Percentiles rank a stretch among this genome's conserved stretches.
phyloP scores from a whole-genome alignment of 192 early-diverging fungal species.

The Phycomyces blakesleeanus region DNA sequence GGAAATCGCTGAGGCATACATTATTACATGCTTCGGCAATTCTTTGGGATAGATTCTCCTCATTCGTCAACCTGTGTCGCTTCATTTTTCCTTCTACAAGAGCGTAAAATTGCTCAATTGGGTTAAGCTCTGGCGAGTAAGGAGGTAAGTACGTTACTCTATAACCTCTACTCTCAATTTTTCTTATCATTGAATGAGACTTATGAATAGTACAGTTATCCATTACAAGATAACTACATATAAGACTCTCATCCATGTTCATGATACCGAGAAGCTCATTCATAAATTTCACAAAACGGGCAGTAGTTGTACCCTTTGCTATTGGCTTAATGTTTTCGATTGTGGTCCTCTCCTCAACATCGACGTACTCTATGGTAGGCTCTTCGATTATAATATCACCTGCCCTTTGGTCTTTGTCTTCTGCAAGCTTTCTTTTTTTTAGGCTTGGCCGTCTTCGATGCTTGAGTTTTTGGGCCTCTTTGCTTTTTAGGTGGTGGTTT shows the following conservation, averaged over 20 bases:
- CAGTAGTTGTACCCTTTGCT: constrained; percentile 19
- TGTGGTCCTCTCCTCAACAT: too few species aligned
- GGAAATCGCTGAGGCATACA: constrained; percentile 8
- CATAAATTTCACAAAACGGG: constrained; percentile 4
- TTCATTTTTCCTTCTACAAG: constrained; percentile 14
- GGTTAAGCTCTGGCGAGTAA: constrained; percentile 18
- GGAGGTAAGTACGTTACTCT: constrained; percentile 16
- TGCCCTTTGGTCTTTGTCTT: too few species aligned
- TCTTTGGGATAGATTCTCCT: constrained; percentile 2
- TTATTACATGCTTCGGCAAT: constrained; percentile 9
- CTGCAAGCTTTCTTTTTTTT: too few species aligned
- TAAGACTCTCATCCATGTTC: background rate
- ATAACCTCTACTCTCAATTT: constrained; percentile 9
- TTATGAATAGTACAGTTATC: constrained; percentile 23
- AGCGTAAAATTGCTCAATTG: constrained; percentile 26
- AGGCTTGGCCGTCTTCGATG: too few species aligned
- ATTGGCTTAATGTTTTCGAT: too few species aligned
- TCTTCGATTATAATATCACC: too few species aligned
- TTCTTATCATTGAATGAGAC: constrained; percentile 10
- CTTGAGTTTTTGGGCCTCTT: too few species aligned
- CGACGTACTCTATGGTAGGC: too few species aligned
- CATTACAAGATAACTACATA: constrained; percentile 18
- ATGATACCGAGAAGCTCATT: background rate
- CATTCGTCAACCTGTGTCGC: constrained; percentile 7
- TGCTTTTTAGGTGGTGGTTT: too few species aligned